Evolutionary conservation across 164 flowering plant genomes (phyloP).

Genomic region (Amborella trichopoda): DNA sequence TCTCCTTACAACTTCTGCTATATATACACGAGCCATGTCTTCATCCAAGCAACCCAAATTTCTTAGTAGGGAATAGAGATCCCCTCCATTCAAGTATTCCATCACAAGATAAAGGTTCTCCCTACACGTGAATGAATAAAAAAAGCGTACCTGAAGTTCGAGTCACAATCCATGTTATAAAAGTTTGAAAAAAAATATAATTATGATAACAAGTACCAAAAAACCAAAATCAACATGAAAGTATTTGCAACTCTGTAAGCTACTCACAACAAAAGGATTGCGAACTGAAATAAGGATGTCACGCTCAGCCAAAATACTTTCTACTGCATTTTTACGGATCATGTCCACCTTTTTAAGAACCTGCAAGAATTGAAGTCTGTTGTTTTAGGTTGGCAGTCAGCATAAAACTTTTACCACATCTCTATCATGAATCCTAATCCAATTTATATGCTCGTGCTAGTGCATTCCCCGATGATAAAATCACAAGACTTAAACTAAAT

Average conservation of each 20-base stretch:
- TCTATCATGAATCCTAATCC: too few species aligned
- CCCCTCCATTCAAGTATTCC: constrained; percentile 99
- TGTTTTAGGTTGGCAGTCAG: too few species aligned
- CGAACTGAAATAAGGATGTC: constrained; percentile 82
- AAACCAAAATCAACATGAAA: neutral
- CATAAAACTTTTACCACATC: too few species aligned
- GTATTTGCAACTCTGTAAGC: too few species aligned
- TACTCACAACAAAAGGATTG: constrained; percentile 96
- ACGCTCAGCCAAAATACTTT: constrained; percentile 97
- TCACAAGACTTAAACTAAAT: too few species aligned
- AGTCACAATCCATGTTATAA: too few species aligned
- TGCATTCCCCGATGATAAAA: too few species aligned
- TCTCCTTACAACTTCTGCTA: constrained; percentile 87
- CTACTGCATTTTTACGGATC: constrained; percentile 97
- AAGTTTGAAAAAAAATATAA: too few species aligned
- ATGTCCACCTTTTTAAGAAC: constrained; percentile 90
- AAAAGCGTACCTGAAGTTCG: constrained; percentile 99
- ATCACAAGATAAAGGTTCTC: constrained; percentile 97
- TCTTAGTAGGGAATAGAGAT: constrained; percentile 79
- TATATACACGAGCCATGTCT: constrained; percentile 86
- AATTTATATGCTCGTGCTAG: too few species aligned
- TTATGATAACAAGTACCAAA: neutral
- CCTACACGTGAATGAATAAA: constrained; percentile 97
- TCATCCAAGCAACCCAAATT: constrained; percentile 92
- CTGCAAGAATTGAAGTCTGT: constrained; percentile 30